Evolutionary conservation across 306 rosid genomes (phyloP), one percentile per base, ranked within the genome.

Genomic region (Arachis stenosperma): DNA sequence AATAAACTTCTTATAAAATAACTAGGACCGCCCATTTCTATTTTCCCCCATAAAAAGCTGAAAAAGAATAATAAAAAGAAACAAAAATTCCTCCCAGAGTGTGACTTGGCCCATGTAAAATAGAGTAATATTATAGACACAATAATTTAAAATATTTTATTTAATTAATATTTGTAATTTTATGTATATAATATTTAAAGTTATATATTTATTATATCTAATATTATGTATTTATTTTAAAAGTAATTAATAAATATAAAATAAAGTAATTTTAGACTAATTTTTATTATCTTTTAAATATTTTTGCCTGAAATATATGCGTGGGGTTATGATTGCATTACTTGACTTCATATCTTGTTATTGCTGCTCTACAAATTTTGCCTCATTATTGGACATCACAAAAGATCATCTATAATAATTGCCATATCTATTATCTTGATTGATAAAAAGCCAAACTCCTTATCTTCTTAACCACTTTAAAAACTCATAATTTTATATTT

Each of bases 291-390:
- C 27, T 22, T 22, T 22, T 22, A 22, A 22, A 22, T 22, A 33
- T 33, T 33, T 33, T 4, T 33, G 3, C 37, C 37, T 33, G 37
- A 33, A 33, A 33, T 33, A 33, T 69, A 17, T 58, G 22, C 14
- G 53, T 40, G 41, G 42, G 54, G 6, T 39, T 9, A 54, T 71
- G 22, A 56, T 70, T 70, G 53, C n/a, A 42, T 36, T 69, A 51
- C 13, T 17, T 55, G 65, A 69, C 74, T 55, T 51, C 61, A 68
- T 56, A 0, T 12, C 22, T 4, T 27, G 29, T 27, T 41, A 43
- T 7, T 14, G 55, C 2, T 41, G 54, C 43, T 55, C 42, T 55
- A 39, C 37, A 55, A 56, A 41, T 17, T 69, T 29, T 70, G 74
- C 54, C 8, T 55, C 27, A 70, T 41, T 41, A 55, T 22, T 56